Evolutionary conservation across 2,329 filamentous ascomycete genomes (phyloP), one percentile per base, ranked within the genome.

Genomic region (Xylariaceae sp.): DNA sequence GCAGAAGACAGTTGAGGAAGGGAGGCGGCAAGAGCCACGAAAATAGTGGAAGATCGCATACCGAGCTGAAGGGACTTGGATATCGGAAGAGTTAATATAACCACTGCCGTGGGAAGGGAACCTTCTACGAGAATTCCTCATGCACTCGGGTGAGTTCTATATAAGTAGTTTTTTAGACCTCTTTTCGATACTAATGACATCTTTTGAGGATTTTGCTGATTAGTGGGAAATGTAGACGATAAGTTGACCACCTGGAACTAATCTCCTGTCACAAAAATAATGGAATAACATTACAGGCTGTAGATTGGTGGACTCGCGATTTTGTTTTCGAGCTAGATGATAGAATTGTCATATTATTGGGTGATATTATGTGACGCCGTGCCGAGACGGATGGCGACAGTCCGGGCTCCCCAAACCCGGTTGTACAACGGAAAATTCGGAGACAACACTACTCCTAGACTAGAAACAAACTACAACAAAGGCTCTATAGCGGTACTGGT

Each of bases 351-450:
- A 21, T 56, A 21, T 50, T 45, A 60, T 62, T 62, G 58, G 61
- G 11, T 5, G 29, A 24, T 37, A 16, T 17, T 45, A 36, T 16
- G 44, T 48, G 41, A 46, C 46, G 43, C 31, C 43, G 39, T 50
- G 63, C 63, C 63, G 50, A 65, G 63, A 31, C 61, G 63, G 59
- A 64, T 50, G 48, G 23, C 43, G 36, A 57, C 26, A 39, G 49
- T 64, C 61, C 61, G 63, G 41, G 36, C 23, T 29, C 17, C n/a
- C 40, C 28, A 12, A 6, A 12, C 28, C 28, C 28, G 7, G 28
- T 31, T 31, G 6, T 6, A 31, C 28, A 31, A 31, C 28, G 28
- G 28, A 31, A 31, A 7, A 31, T 12, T 7, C 12, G 28, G 34
- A 50, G 39, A n/a, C n/a, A n/a, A n/a, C 41, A 34, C 43, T 28